Percentiles rank a stretch among this genome's conserved stretches.
Conservation (phyloP, 208 protist genomes). For the Leishmania braziliensis region DNA sequence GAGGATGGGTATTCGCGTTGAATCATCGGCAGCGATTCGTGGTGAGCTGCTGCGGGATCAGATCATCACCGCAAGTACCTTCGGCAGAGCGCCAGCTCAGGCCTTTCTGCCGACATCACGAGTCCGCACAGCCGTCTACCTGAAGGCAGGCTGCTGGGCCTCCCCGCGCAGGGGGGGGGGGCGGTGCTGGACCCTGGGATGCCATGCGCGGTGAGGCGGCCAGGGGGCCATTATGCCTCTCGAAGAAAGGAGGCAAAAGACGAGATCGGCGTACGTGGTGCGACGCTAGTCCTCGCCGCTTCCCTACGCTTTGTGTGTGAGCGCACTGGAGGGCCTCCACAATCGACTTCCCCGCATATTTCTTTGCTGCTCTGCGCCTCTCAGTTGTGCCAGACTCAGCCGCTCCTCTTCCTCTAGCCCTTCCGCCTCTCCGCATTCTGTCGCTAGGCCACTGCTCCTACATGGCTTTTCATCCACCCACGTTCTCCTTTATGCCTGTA, state of each 20-base stretch:
- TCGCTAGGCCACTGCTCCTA: background rate
- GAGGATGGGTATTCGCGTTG: background rate
- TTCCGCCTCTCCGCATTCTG: background rate
- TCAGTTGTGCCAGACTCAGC: background rate
- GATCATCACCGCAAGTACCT: background rate
- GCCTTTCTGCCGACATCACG: background rate
- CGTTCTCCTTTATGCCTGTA: background rate
- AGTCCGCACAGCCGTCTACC: background rate
- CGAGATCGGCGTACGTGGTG: background rate
- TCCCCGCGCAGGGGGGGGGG: no score
- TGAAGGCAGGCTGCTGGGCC: background rate
- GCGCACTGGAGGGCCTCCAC: no score
- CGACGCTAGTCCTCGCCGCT: background rate
- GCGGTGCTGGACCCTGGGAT: background rate
- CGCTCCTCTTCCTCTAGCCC: conserved; percentile 1
- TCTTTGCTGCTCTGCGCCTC: no score
- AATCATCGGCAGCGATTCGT: background rate
- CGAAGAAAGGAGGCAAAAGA: background rate
- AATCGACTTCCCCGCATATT: no score
- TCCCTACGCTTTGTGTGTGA: background rate
- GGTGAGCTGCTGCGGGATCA: background rate
- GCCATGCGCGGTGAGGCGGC: background rate
- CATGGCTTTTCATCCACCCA: background rate
- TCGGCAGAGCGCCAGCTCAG: background rate
- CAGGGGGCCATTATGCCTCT: background rate